Percentiles rank a stretch among this genome's conserved stretches.
Conservation (phyloP, 2,329 filamentous ascomycete genomes). For the Sclerotinia sclerotiorum region DNA sequence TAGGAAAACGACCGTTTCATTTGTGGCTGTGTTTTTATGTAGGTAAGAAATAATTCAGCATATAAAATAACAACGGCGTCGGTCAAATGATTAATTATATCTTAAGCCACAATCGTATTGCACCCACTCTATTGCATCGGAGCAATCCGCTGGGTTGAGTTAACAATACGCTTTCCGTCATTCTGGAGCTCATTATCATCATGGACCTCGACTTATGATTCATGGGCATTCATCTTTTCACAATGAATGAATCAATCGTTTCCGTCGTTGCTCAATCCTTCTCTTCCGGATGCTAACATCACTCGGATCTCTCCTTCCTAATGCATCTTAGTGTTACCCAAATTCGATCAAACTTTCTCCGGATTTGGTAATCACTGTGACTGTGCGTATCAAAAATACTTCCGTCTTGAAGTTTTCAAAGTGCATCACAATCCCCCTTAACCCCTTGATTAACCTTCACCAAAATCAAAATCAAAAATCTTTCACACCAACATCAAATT, state of each 20-base stretch:
- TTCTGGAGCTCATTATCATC: not conserved
- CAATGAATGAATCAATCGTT: not conserved
- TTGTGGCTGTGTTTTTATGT: constrained; percentile 4
- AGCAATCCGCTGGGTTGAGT: not conserved
- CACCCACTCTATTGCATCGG: not conserved
- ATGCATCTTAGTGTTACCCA: not conserved
- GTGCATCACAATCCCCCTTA: constrained; percentile 11
- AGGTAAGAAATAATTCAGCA: not conserved
- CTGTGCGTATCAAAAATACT: not conserved
- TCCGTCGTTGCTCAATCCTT: not conserved
- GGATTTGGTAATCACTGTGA: not conserved
- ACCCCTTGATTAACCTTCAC: constrained; percentile 6
- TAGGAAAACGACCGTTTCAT: not conserved
- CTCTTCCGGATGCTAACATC: not conserved
- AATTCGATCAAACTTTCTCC: constrained; percentile 9
- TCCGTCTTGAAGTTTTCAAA: constrained; percentile 2
- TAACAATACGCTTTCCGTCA: not conserved
- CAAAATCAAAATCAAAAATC: not conserved
- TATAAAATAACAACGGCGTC: constrained; percentile 1
- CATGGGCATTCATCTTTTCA: not conserved
- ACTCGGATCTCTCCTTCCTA: constrained; percentile 11
- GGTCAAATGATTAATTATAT: not conserved
- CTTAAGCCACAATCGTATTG: constrained; percentile 2
- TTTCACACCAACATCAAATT: not conserved
- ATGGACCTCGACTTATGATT: not conserved